These are phyloP conservation scores for Gossypium trilobum DNA, from an alignment of 441 rosid species.

Conservation along the genomic window DNA sequence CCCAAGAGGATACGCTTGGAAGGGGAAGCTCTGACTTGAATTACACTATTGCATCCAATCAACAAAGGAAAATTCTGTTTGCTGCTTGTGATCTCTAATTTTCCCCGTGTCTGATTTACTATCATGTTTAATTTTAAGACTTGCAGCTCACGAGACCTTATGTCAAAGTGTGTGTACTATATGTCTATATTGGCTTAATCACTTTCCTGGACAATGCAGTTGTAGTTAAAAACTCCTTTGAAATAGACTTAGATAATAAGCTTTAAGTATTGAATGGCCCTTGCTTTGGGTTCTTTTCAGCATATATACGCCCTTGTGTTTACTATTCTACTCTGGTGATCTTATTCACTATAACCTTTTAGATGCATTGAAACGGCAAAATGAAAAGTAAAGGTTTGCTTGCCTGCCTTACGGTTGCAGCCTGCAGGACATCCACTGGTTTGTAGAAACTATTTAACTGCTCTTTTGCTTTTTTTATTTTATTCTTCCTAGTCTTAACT, in stretches of 20 bases:
- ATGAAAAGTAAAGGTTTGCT: background rate
- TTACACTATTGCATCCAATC: slow-evolving; percentile 27
- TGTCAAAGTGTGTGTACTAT: slow-evolving; percentile 39
- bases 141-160: slow-evolving; percentile 35
- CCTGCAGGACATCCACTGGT: background rate
- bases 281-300: slow-evolving; percentile 8
- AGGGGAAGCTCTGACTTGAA: slow-evolving; percentile 49
- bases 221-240: slow-evolving; percentile 15
- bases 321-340: background rate
- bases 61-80: slow-evolving; percentile 26
- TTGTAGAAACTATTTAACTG: background rate
- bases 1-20: slow-evolving; percentile 78
- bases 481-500: background rate
- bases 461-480: background rate
- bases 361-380: background rate
- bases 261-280: slow-evolving; percentile 21
- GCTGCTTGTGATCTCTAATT: slow-evolving; percentile 25
- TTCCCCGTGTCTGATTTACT: slow-evolving; percentile 17
- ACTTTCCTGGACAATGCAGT: slow-evolving; percentile 21
- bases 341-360: background rate
- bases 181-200: slow-evolving; percentile 22
- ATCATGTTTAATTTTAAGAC: slow-evolving; percentile 25
- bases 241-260: slow-evolving; percentile 24
- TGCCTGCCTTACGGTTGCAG: background rate
- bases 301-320: background rate